phyloP scores from a whole-genome alignment of 164 flowering plant genomes.

The Magnolia kwangsiensis region DNA sequence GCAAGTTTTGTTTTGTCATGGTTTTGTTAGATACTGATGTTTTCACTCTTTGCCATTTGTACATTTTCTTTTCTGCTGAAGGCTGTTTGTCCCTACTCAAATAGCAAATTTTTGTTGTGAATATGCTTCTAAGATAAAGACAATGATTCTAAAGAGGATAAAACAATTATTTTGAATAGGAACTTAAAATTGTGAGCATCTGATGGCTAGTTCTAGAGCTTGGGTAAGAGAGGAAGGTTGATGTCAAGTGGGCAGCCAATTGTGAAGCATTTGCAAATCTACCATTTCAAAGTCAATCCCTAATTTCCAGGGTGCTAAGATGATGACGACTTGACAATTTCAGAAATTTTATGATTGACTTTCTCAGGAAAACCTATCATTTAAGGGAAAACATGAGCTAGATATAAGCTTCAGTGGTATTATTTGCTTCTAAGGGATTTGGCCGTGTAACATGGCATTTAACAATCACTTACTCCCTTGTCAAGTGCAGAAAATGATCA shows the following conservation, averaged over 20 bases:
- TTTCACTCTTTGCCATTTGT: not conserved
- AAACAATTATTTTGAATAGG: not conserved
- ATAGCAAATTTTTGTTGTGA: not conserved
- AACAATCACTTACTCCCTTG: not conserved
- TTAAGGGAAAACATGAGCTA: not conserved
- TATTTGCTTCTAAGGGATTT: not conserved
- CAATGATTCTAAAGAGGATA: not conserved
- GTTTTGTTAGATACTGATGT: not conserved
- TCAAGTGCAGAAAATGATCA: not conserved
- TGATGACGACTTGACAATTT: not conserved
- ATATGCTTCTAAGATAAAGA: not conserved
- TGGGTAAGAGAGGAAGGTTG: not conserved
- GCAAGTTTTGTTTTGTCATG: conserved; percentile 28
- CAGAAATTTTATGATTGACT: not conserved
- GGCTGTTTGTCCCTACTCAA: not conserved
- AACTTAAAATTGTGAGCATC: not conserved
- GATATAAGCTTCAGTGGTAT: too few species aligned
- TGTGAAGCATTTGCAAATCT: not conserved
- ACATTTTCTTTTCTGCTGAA: not conserved
- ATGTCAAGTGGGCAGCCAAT: not conserved
- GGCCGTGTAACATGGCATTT: not conserved
- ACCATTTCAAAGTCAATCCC: not conserved
- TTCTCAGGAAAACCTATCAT: not conserved
- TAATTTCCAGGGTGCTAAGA: not conserved
- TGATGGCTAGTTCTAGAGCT: not conserved